Percentiles rank a stretch among this genome's conserved stretches.
Evolutionary conservation across 2,329 filamentous ascomycete species (phyloP).

Genomic region (Macroventuria anomochaeta): DNA sequence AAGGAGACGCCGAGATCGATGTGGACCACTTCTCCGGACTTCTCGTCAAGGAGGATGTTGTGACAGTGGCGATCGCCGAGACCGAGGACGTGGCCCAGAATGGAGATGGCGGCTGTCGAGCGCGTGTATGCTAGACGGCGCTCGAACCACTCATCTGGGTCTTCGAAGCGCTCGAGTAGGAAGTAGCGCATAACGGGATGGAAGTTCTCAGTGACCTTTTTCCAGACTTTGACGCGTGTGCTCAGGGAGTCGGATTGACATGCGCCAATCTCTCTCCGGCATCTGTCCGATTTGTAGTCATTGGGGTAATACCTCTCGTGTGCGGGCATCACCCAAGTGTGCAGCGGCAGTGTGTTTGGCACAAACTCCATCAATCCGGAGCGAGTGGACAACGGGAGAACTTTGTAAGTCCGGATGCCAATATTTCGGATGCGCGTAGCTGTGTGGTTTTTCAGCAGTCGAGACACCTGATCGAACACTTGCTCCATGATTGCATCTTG

Average conservation of each 20-base stretch:
- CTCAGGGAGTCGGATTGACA: conserved; percentile 75
- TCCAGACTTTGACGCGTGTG: conserved; percentile 75
- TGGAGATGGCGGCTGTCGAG: conserved; percentile 92
- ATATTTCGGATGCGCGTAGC: conserved; percentile 86
- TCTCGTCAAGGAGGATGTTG: conserved; percentile 91
- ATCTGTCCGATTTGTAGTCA: conserved; percentile 77
- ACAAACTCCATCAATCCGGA: conserved; percentile 98
- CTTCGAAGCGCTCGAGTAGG: conserved; percentile 92
- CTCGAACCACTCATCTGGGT: conserved; percentile 95
- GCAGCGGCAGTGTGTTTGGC: conserved; percentile 86
- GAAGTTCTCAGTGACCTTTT: conserved; percentile 79
- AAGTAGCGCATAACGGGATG: conserved; percentile 96
- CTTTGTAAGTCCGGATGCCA: conserved; percentile 95
- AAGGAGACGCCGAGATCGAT: conserved; percentile 98
- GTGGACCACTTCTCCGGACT: conserved; percentile 91
- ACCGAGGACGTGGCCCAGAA: conserved; percentile 90
- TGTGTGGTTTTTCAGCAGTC: conserved; percentile 83
- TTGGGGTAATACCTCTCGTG: conserved; percentile 86
- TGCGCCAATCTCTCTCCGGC: conserved; percentile 78
- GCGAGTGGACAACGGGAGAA: conserved; percentile 82
- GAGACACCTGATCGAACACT: conserved; percentile 95
- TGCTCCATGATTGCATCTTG: conserved; percentile 99
- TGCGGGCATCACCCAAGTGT: conserved; percentile 90
- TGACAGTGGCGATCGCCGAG: conserved; percentile 94
- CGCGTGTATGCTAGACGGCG: conserved; percentile 89